Base-by-base conservation (phyloP, 108 stramenopile species). In the Skeletonema potamos region DNA sequence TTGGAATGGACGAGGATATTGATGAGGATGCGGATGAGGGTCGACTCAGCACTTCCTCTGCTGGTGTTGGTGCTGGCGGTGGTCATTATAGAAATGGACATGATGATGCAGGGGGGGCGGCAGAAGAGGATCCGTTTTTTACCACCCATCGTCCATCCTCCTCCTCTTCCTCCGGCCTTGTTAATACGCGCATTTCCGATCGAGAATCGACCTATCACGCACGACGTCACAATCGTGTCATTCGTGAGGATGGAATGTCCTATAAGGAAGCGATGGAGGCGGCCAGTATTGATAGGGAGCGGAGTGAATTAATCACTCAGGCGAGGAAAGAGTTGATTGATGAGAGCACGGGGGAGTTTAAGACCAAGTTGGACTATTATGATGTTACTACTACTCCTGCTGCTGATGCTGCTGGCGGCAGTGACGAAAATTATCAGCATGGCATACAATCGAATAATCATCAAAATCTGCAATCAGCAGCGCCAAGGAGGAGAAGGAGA, bases 161-260 rank as follows among this genome's bases (percentile, higher is more conserved):
- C 8, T 7, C 48, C 0, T 44, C 43, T 4, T 18, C 20, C 8
- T 7, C 48, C 0, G 93, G 95, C 2, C 43, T 89, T 12, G 90
- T 88, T 32, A 90, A 93, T 81, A 91, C 95, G 4, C 65, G 89
- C 27, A 95, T 97, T 37, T 60, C 86, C 7, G 89, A 94, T 63
- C 85, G 95, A 28, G 96, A 97, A 75, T 83, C 82, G 22, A 93
- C 92, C 30, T 99, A 99, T 74, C 96, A 93, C 9, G 87, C 89
- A 26, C 81, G 92, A 13, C 78, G 90, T 44, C 85, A 82, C 58
- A 79, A 95, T 79, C 90, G 96, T 11, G 74, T 86, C 11, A 51
- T 92, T 24, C 74, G 87, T 20, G 90, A 89, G 73, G 91, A 89
- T 59, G 89, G 91, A 7, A 76, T 91, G 41, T 82, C 83, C 34